Percentiles rank a stretch among this genome's conserved stretches.
phyloP scores from a whole-genome alignment of 1,139 yeast species.

The Yarrowia galli region DNA sequence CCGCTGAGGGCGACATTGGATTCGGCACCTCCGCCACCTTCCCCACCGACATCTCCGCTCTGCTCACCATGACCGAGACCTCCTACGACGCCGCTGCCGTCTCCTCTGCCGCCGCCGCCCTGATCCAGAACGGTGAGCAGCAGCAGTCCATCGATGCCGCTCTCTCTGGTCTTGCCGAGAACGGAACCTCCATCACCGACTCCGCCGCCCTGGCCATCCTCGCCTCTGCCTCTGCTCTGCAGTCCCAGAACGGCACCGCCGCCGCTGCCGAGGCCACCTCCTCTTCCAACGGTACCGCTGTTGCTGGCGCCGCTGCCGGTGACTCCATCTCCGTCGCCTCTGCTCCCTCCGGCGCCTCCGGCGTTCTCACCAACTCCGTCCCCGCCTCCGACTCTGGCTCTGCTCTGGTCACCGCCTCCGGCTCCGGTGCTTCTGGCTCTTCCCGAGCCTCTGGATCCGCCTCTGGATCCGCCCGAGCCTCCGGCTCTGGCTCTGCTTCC shows the following conservation, averaged over 20 bases:
- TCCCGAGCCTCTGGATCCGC: constrained; percentile 15
- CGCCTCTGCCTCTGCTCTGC: constrained; percentile 23
- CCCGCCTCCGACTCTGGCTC: constrained; percentile 34
- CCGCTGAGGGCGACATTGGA: constrained; percentile 32
- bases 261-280: constrained; percentile 19
- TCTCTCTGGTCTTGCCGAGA: constrained; percentile 10
- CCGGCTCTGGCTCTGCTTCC: constrained; percentile 15
- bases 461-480: constrained; percentile 17
- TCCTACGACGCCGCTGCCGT: constrained; percentile 25
- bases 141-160: constrained; percentile 30
- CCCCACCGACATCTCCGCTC: constrained; percentile 23
- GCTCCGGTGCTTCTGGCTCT: constrained; percentile 16
- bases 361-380: constrained; percentile 32
- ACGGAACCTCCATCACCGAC: constrained; percentile 32
- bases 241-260: constrained; percentile 14
- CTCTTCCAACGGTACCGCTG: constrained; percentile 11
- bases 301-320: constrained; percentile 10
- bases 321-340: constrained; percentile 30
- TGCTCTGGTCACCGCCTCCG: constrained; percentile 26
- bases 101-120: constrained; percentile 29
- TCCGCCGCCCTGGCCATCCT: constrained; percentile 30
- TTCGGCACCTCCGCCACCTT: constrained; percentile 30
- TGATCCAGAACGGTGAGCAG: constrained; percentile 14
- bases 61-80: constrained; percentile 33
- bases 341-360: constrained; percentile 34